A percentile compares a stretch with the other conserved stretches of the same genome.
phyloP scores from a whole-genome alignment of 2,329 filamentous ascomycete species.

The Ilyonectria sp. region DNA sequence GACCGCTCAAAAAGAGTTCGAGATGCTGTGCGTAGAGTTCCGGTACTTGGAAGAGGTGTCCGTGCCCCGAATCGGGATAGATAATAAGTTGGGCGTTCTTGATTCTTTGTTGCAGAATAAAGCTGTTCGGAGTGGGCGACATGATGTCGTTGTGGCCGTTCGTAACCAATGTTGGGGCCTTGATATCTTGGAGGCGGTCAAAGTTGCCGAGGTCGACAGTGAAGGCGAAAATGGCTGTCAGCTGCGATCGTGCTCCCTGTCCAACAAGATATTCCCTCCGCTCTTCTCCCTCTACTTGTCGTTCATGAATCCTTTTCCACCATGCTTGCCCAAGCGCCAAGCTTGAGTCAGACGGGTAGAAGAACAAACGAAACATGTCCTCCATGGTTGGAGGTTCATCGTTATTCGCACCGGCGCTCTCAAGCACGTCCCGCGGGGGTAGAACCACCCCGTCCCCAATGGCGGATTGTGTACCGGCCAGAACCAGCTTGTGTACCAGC shows the following conservation, averaged over 20 bases:
- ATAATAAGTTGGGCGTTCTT: not conserved
- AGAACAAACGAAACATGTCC: not conserved
- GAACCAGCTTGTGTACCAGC: not conserved
- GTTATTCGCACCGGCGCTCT: conserved; percentile 1
- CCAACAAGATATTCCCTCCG: not conserved
- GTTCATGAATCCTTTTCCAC: conserved; percentile 5
- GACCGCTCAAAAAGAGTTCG: not conserved
- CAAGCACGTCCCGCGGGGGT: not conserved
- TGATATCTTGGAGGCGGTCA: conserved; percentile 1
- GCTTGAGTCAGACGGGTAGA: conserved; percentile 1
- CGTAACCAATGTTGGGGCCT: not conserved
- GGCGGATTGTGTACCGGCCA: conserved; percentile 4
- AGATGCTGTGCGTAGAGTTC: conserved; percentile 1
- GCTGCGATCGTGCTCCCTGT: conserved; percentile 2
- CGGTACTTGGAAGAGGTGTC: conserved; percentile 1
- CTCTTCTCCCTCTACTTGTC: not conserved
- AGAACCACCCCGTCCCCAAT: conserved; percentile 2
- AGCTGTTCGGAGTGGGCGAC: not conserved
- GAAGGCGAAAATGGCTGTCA: conserved; percentile 4
- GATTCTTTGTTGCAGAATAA: not conserved
- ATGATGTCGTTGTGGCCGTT: not conserved
- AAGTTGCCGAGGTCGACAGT: conserved; percentile 3
- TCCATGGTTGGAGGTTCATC: not conserved
- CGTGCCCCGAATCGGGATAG: not conserved
- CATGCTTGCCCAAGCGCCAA: not conserved